Evolutionary conservation across 108 stramenopile genomes (phyloP), one percentile per base, ranked within the genome.

Genomic region (Aureococcus anophagefferens): DNA sequence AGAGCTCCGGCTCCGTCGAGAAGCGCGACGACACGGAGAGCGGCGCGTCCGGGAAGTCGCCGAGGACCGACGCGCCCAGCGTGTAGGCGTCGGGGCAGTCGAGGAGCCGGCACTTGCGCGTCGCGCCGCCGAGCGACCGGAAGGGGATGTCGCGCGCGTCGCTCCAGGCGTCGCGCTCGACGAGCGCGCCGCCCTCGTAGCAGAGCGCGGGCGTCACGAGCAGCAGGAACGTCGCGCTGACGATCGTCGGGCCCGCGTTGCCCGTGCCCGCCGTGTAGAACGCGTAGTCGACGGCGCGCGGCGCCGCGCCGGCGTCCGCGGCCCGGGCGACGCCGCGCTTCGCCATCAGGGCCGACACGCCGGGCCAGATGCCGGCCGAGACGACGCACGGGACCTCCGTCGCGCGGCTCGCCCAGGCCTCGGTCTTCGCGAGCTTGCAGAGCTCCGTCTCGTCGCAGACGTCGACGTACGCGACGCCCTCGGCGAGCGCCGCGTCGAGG

Each of bases 211-310:
- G 72, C 75, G 87, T 85, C 30, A 88, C 86, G 62, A 93, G 72
- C 33, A 93, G 74, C 13, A 93, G 71, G 79, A 93, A 93, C 0
- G 91, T 93, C 1, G 91, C 91, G 0, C 81, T 81, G 18, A 93
- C 78, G 30, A 93, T 79, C 5, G 91, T 93, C 0, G 89, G 81
- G 33, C 92, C 90, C 33, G 92, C 92, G 66, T 87, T 87, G 25
- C 92, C 92, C 1, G 80, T 87, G 25, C 87, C 92, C 16, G 92
- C 90, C 4, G 90, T 93, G 62, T 89, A 93, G 70, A 93, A 93
- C 0, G 77, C 72, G 70, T 87, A 86, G 33, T 88, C 83, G 4
- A 90, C 72, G 0, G 73, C 62, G 30, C 77, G 64, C 70, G 79
- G 62, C 76, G 78, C 63, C 62, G 51, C 62, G 63, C 73, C 62